These are phyloP conservation scores for Apophysomyces ossiformis DNA, from an alignment of 371 early-diverging fungal genomes.

Conservation along the genomic window DNA sequence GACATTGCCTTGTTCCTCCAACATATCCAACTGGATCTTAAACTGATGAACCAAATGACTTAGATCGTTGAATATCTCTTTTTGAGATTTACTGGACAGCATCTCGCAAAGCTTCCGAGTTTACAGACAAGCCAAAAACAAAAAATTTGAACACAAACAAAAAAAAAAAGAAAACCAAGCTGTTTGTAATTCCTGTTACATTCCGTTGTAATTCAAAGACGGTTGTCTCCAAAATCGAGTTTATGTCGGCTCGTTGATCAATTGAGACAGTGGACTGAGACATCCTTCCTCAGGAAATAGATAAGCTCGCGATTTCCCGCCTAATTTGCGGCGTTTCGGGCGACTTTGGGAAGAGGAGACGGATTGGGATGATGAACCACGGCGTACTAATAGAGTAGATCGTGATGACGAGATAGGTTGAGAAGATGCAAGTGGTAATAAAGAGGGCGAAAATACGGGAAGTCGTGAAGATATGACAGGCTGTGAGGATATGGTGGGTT, in stretches of 20 bases:
- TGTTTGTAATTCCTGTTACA: not conserved
- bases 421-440: too few species aligned
- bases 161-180: not conserved
- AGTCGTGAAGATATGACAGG: too few species aligned
- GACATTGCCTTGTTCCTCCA: not conserved
- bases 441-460: too few species aligned
- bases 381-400: too few species aligned
- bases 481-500: too few species aligned
- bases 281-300: not conserved
- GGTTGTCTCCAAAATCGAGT: not conserved
- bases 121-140: not conserved
- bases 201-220: conserved; percentile 1
- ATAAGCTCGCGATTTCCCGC: not conserved
- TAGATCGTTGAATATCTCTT: not conserved
- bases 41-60: not conserved
- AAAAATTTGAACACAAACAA: not conserved
- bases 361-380: not conserved
- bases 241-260: not conserved
- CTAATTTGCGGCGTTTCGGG: conserved; percentile 6
- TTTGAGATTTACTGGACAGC: not conserved
- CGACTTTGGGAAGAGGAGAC: not conserved
- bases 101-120: not conserved
- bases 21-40: not conserved
- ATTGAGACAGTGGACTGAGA: conserved; percentile 2
- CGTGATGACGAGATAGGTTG: not conserved